Evolutionary conservation across 345 rosid genomes (phyloP), one percentile per base, ranked within the genome.

Genomic region (Citrus glauca): DNA sequence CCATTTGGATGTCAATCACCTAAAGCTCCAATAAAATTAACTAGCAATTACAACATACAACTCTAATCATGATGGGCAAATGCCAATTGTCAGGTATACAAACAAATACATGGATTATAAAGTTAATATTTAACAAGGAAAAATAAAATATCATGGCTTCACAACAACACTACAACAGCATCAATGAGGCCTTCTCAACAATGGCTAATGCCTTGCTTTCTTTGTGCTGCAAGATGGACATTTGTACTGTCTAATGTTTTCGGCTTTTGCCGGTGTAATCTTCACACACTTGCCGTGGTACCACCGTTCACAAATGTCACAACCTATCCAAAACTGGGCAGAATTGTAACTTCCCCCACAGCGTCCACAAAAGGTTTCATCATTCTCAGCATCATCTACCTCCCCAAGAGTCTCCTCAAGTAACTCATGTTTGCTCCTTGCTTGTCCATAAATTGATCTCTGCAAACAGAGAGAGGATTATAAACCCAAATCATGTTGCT

Each of bases 231-330:
- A 92, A 65, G 93, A 82, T 20, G 98, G 93, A 79, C 98, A 93
- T 85, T 92, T 95, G 86, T 93, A 95, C 61, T 92, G 95, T 88
- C 89, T 91, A 76, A 95, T 92, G 74, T 78, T 86, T 71, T 92
- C 96, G 9, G 99, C 98, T 82, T 90, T 90, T 25, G 98, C 91
- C 0, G 98, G 98, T 45, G 95, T 89, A 82, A 95, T 93, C 88
- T 90, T 91, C 80, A 93, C 97, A 35, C 97, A 93, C 73, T 90
- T 95, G 19, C 95, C 97, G 35, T 92, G 98, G 87, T 88, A 95
- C 98, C 98, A 95, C 82, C 88, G 85, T 78, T 95, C 98, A 9
- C 95, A 93, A 17, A 91, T 81, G 66, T 93, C 99, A 37, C 97
- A 92, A 27, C 98, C 88, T 11, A 95, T 93, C 98, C 96, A 95